Percentiles rank a stretch among this genome's conserved stretches.
Conservation (phyloP, 192 early-diverging fungal species). For the Rhizophagus clarus region DNA sequence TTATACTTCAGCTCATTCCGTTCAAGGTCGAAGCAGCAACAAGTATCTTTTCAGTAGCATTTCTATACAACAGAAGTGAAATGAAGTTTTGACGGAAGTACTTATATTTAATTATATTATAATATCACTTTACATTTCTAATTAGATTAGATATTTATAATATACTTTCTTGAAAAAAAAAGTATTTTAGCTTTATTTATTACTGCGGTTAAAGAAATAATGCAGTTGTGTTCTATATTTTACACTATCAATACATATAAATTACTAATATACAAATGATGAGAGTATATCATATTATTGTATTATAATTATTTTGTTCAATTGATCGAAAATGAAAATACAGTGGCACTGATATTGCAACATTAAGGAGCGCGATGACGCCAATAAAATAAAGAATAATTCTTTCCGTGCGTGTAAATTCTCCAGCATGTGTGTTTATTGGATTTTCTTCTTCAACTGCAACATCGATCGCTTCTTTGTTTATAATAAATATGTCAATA, state of each 20-base stretch:
- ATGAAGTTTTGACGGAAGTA: too few relatives aligned
- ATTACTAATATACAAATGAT: not conserved
- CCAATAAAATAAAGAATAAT: conserved; percentile 38
- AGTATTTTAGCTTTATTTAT: too few relatives aligned
- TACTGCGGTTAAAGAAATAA: too few relatives aligned
- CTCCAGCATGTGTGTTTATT: conserved; percentile 22
- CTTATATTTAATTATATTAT: too few relatives aligned
- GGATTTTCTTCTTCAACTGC: conserved; percentile 22
- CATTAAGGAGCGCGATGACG: conserved; percentile 35
- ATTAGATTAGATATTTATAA: too few relatives aligned
- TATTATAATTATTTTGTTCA: not conserved
- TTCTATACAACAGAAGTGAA: not conserved
- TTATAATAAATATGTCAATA: not conserved
- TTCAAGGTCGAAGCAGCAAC: conserved; percentile 56
- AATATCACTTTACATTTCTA: too few relatives aligned
- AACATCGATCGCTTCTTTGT: not conserved
- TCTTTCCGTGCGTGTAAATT: conserved; percentile 43
- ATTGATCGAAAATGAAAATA: conserved; percentile 39
- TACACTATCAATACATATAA: not conserved
- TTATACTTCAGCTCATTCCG: conserved; percentile 82
- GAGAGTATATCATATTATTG: not conserved
- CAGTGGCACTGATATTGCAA: conserved; percentile 40
- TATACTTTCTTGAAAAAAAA: too few relatives aligned
- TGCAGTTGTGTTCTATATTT: not conserved
- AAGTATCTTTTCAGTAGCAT: conserved; percentile 51